phyloP scores from a whole-genome alignment of 768 basidiomycete species.

The Termitomyces sp. region DNA sequence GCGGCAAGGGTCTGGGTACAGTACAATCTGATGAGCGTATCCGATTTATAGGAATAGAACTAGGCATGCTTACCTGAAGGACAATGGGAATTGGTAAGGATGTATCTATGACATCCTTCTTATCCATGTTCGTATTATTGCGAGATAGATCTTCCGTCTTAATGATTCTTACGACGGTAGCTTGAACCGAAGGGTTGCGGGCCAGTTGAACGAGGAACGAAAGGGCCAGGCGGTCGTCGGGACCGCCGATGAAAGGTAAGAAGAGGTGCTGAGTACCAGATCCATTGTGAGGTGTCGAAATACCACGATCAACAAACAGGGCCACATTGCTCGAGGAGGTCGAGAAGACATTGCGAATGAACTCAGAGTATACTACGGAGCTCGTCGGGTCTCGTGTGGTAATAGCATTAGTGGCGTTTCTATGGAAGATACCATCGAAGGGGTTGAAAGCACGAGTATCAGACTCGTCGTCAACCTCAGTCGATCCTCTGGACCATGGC shows the following conservation, averaged over 20 bases:
- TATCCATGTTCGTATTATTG: conserved; percentile 22
- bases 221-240: conserved; percentile 87
- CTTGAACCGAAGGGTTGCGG: conserved; percentile 53
- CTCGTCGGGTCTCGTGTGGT: conserved; percentile 46
- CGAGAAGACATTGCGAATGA: conserved; percentile 78
- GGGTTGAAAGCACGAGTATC: conserved; percentile 44
- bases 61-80: conserved; percentile 28
- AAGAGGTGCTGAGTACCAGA: conserved; percentile 56
- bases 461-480: conserved; percentile 19
- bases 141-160: conserved; percentile 38
- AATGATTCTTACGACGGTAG: conserved; percentile 66
- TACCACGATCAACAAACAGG: conserved; percentile 78
- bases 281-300: conserved; percentile 23
- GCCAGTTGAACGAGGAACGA: conserved; percentile 78
- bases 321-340: conserved; percentile 72
- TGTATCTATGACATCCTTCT: conserved; percentile 6
- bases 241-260: conserved; percentile 90
- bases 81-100: conserved; percentile 9
- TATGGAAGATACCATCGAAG: conserved; percentile 77
- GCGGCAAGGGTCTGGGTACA: conserved; percentile 42
- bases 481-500: conserved; percentile 67
- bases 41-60: background rate
- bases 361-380: conserved; percentile 70
- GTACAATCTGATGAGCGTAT: background rate
- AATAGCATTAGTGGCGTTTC: conserved; percentile 18